A percentile compares a stretch with the other conserved stretches of the same genome.
phyloP scores from a whole-genome alignment of 75 land plant genomes.

The Cunninghamia lanceolata region DNA sequence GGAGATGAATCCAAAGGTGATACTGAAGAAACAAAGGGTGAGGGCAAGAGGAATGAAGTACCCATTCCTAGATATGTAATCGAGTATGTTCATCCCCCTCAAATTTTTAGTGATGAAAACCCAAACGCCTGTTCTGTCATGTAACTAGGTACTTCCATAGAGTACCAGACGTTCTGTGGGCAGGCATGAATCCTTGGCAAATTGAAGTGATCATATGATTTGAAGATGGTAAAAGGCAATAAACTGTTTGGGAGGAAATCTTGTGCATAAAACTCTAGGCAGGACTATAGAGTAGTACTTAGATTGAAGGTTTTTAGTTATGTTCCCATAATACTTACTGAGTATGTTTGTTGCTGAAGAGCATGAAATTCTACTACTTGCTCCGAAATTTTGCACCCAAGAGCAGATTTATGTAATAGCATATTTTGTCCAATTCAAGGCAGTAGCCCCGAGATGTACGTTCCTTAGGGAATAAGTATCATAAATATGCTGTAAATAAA shows the following conservation, averaged over 20 bases:
- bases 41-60: slow-evolving; percentile 11
- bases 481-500: slow-evolving; percentile 6
- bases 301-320: neutral
- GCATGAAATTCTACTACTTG: neutral
- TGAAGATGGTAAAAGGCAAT: neutral
- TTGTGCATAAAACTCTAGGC: slow-evolving; percentile 3
- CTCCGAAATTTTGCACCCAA: neutral
- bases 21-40: slow-evolving; percentile 8
- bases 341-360: neutral
- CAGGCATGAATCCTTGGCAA: slow-evolving; percentile 1
- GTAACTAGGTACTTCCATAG: slow-evolving; percentile 1
- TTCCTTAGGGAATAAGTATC: neutral
- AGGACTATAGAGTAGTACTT: neutral
- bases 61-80: slow-evolving; percentile 6
- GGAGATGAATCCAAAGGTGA: slow-evolving; percentile 8
- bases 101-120: slow-evolving; percentile 35
- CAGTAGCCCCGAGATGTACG: neutral
- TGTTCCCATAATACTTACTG: neutral
- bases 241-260: neutral
- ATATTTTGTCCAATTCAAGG: neutral
- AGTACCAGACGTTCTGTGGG: neutral
- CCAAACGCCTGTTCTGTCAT: slow-evolving; percentile 36
- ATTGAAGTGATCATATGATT: neutral
- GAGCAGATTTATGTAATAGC: neutral
- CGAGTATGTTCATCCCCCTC: slow-evolving; percentile 30